Evolutionary conservation across 805 yeast genomes (phyloP), one percentile per base, ranked within the genome.

Genomic region (Candida hungchunana): DNA sequence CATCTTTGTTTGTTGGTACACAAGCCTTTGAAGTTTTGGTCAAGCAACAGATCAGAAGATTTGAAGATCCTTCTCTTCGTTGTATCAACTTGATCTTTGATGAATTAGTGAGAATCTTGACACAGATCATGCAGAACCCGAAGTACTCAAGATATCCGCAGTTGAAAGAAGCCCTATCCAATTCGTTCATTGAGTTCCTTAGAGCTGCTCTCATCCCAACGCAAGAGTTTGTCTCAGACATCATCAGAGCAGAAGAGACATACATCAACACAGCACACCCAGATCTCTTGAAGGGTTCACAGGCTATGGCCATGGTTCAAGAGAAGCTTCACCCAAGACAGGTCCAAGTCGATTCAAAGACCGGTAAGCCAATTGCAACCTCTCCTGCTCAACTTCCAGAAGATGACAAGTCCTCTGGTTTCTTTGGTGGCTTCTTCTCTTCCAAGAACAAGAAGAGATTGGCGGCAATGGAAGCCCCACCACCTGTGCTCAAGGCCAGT

Each of bases 191-290:
- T 42, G 83, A 78, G 49, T 89, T 76, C 51, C 69, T 93, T 53
- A 79, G 95, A 57, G 82, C 75, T 39, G 80, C 85, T 23, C 73
- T 86, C 47, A 59, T 77, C 15, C 97, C 98, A 43, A 87, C 98
- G 16, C 87, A 82, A 57, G 73, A 73, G 36, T 85, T 93, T 54
- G 96, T 89, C 26, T 62, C 69, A 22, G 97, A 93, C 59, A 72
- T 93, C 40, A 87, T 93, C 49, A 67, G 63, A 40, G 69, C 95
- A 42, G 98, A 93, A 63, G 90, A 89, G 55, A 82, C 95, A 4
- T 93, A 93, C 62, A 88, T 93, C 50, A 93, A 93, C 63, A 93
- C 98, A 5, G 97, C 96, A 3, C 98, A 93, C 58, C 97, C 97
- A 4, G 97, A 93, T 59, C 76, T 93, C 55, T 72, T 93, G 51